A percentile compares a stretch with the other conserved stretches of the same genome.
Evolutionary conservation across 768 basidiomycete genomes (phyloP).

Genomic region (Steccherinum ochraceum): DNA sequence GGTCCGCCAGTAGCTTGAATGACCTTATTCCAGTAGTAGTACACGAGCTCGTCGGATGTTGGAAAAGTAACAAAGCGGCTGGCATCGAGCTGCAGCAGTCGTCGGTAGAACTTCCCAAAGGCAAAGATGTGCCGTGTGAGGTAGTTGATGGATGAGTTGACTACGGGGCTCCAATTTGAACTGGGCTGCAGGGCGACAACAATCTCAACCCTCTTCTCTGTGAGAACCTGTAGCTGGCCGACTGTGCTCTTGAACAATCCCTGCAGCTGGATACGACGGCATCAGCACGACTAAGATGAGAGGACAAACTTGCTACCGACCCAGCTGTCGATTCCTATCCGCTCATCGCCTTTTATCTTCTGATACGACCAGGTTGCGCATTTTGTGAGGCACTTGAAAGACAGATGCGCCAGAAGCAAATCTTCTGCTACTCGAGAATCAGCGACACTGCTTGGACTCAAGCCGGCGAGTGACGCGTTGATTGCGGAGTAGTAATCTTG

Average conservation of each 20-base stretch:
- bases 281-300: slow-evolving; percentile 2
- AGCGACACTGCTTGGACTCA: slow-evolving; percentile 30
- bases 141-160: slow-evolving; percentile 41
- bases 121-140: slow-evolving; percentile 63
- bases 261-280: slow-evolving; percentile 42
- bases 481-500: slow-evolving; percentile 56
- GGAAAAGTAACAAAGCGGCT: slow-evolving; percentile 59
- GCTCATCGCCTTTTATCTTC: slow-evolving; percentile 27
- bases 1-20: slow-evolving; percentile 59
- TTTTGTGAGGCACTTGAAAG: slow-evolving; percentile 71
- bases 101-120: slow-evolving; percentile 78
- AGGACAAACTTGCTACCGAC: slow-evolving; percentile 30
- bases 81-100: slow-evolving; percentile 57
- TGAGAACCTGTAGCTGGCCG: slow-evolving; percentile 48
- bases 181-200: slow-evolving; percentile 35
- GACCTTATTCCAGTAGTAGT: slow-evolving; percentile 80
- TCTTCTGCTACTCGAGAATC: slow-evolving; percentile 35
- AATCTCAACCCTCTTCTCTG: slow-evolving; percentile 51
- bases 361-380: slow-evolving; percentile 71
- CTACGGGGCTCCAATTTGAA: slow-evolving; percentile 28
- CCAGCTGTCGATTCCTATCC: slow-evolving; percentile 43
- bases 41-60: slow-evolving; percentile 56
- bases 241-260: slow-evolving; percentile 57
- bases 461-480: slow-evolving; percentile 29
- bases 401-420: slow-evolving; percentile 55